A percentile compares a stretch with the other conserved stretches of the same genome.
Evolutionary conservation across 148 eudicot genomes (phyloP).

Genomic region (Cornus kousa): DNA sequence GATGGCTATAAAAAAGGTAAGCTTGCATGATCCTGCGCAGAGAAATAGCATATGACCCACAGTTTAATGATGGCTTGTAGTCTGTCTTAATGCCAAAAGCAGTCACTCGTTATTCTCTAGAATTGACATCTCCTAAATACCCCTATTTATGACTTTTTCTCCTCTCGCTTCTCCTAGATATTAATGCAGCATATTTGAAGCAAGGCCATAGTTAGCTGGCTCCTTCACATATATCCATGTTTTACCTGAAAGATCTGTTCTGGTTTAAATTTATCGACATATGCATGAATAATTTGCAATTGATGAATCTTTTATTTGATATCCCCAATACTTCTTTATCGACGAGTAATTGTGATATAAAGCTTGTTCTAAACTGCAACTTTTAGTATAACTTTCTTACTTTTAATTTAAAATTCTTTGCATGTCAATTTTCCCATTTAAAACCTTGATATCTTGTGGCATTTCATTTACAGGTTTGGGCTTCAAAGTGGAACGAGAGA

Average conservation of each 20-base stretch:
- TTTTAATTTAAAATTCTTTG: neutral
- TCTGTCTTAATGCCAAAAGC: neutral
- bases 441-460: neutral
- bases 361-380: too few relatives aligned
- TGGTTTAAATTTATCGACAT: neutral
- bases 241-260: neutral
- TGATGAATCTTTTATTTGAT: neutral
- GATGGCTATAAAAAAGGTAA: slow-evolving; percentile 90
- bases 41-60: neutral
- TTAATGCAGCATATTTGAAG: neutral
- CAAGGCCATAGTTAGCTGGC: slow-evolving; percentile 7
- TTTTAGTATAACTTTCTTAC: neutral
- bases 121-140: neutral
- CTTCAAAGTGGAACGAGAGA: slow-evolving; percentile 98
- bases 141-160: neutral
- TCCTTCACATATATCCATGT: neutral
- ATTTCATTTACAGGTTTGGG: slow-evolving; percentile 71
- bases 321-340: too few relatives aligned
- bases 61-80: neutral
- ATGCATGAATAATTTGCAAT: neutral
- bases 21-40: neutral
- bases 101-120: neutral
- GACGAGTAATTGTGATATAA: too few relatives aligned
- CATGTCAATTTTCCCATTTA: neutral
- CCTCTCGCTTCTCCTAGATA: neutral